Conservation (phyloP, 805 yeast genomes). For the Hanseniaspora lindneri region DNA sequence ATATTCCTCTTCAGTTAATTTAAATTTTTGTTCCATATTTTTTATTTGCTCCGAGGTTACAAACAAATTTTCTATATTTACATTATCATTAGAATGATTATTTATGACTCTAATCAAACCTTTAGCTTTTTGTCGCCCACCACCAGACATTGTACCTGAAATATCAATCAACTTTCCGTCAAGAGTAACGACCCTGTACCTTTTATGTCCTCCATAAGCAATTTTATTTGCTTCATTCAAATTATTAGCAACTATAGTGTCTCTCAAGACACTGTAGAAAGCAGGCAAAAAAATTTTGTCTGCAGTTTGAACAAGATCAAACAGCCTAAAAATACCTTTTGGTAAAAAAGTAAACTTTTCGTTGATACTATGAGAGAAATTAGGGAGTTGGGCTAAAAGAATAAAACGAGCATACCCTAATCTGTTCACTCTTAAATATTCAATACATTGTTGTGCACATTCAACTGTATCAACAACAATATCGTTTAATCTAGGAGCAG, state of each 20-base stretch:
- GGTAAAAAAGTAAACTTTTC: conserved; percentile 41
- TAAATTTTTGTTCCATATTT: conserved; percentile 41
- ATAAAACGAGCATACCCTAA: conserved; percentile 86
- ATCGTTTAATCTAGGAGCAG: conserved; percentile 81
- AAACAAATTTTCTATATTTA: conserved; percentile 24
- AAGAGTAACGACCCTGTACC: conserved; percentile 83
- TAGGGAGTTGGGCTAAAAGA: conserved; percentile 59
- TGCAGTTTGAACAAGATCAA: conserved; percentile 64
- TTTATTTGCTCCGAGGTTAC: conserved; percentile 45
- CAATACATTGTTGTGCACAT: conserved; percentile 67
- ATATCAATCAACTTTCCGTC: conserved; percentile 87
- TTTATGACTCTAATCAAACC: conserved; percentile 53
- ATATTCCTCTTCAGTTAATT: conserved; percentile 42
- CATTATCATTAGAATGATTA: conserved; percentile 28
- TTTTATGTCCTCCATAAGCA: conserved; percentile 62
- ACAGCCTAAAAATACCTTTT: conserved; percentile 61
- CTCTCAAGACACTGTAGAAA: conserved; percentile 72
- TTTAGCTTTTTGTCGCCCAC: conserved; percentile 57
- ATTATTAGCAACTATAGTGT: conserved; percentile 76
- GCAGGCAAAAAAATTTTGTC: conserved; percentile 70
- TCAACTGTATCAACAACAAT: conserved; percentile 77
- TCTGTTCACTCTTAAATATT: conserved; percentile 65
- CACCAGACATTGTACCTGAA: conserved; percentile 95
- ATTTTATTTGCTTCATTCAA: conserved; percentile 71
- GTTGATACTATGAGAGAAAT: conserved; percentile 45